Evolutionary conservation across 805 yeast species (phyloP), one percentile per base, ranked within the genome.

Genomic region (Tetrapisispora nanseiensis): DNA sequence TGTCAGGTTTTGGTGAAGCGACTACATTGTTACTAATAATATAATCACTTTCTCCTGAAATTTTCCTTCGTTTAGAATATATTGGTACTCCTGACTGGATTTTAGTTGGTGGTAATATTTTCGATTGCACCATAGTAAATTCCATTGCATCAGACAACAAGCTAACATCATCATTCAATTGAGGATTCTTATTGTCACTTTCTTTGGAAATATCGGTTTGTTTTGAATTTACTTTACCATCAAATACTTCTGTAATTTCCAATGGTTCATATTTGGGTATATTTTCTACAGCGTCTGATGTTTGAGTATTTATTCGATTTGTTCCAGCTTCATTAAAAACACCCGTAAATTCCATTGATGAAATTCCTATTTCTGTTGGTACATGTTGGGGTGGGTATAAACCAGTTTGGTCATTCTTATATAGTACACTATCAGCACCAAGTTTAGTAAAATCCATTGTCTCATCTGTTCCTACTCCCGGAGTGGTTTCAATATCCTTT

Each of bases 171-270:
- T 12, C 30, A 9, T 28, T 30, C 2, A n/a, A n/a, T n/a, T n/a
- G n/a, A n/a, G n/a, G n/a, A 2, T n/a, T 30, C 23, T 2, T n/a
- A 15, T 9, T 19, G 20, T n/a, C 21, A 20, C 12, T 32, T 7
- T 2, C 15, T 7, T 3, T 19, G 18, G 23, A 20, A 8, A 20
- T 13, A 18, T 16, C 16, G 7, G 6, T 19, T 18, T 13, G 18
- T 29, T 29, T 29, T 29, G 32, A 4, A 4, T 7, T 29, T 6
- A 4, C 32, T 4, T 22, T 23, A 10, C 13, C 20, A n/a, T n/a
- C n/a, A 9, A 29, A 42, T 11, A 49, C 29, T 23, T 45, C 41
- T 3, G 55, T 49, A n/a, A 52, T 26, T 20, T 50, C 54, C 49
- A 50, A 44, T n/a, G 39, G 40, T 26, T 42, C 37, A 19, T 31